A percentile compares a stretch with the other conserved stretches of the same genome.
Conservation (phyloP, 2,329 filamentous ascomycete genomes). For the Elsinoe necatrix region DNA sequence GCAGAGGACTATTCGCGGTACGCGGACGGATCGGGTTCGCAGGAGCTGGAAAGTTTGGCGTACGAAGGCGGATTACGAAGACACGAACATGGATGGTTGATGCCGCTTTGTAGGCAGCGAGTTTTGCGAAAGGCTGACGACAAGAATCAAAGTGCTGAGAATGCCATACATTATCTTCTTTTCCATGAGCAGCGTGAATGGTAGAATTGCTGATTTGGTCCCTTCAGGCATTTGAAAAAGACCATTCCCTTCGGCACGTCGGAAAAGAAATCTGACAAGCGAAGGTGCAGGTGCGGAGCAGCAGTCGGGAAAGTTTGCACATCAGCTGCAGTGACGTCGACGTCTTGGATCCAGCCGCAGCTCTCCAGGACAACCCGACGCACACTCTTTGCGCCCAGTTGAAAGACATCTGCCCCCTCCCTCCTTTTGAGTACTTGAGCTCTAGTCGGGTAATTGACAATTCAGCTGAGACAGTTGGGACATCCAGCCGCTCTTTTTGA, state of each 20-base stretch:
- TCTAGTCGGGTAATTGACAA: neutral
- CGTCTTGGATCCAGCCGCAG: neutral
- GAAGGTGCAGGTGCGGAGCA: neutral
- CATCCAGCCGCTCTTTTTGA: neutral
- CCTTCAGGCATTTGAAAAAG: no score
- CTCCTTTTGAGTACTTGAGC: neutral
- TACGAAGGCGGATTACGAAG: slow-evolving; percentile 11
- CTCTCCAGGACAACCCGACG: slow-evolving; percentile 11
- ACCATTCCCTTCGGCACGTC: neutral
- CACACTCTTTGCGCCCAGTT: neutral
- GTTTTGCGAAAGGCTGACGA: neutral
- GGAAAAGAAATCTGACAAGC: neutral
- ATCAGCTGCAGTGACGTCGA: slow-evolving; percentile 1
- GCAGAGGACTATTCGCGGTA: neutral
- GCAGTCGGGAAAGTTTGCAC: neutral
- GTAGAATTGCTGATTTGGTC: no score
- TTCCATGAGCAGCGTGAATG: no score
- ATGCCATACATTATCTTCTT: neutral
- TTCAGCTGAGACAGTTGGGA: neutral
- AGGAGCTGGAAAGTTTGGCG: neutral
- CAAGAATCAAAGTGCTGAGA: neutral
- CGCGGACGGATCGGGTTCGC: slow-evolving; percentile 1
- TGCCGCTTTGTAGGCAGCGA: neutral
- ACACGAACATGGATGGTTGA: slow-evolving; percentile 4
- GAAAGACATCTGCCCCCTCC: neutral